Base-by-base conservation (phyloP, 768 basidiomycete species). In the Paxillus involutus region DNA sequence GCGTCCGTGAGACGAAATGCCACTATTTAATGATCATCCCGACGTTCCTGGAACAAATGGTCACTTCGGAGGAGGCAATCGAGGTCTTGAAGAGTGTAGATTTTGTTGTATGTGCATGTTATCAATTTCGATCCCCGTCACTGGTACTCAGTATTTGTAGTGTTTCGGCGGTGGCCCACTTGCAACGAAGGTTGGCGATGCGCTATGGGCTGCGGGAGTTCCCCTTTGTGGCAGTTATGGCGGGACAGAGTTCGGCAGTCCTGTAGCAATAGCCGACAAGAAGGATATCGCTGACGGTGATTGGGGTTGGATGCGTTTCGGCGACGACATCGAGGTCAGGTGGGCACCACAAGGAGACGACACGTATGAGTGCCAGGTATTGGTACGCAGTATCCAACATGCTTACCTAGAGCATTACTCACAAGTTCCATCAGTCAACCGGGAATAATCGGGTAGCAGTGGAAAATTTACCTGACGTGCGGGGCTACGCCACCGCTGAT, bases 401-500 rank as follows among this genome's bases (percentile, higher is more conserved):
- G 12, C 26, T 43, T 7, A 45, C 5, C 43, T 11, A 13, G n/a
- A 16, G 43, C 60, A 8, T 51, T 69, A 9, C 32, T 32, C 5
- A 32, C 8, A 32, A 32, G 32, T 10, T 32, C 32, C 32, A 32
- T 32, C 32, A 65, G 64, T 30, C 54, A 0, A 43, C 39, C 10
- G 52, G 49, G 6, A 43, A 36, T 0, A 26, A 43, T 9, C 39
- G 32, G n/a, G 1, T 60, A 14, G 61, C 55, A 1, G 41, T 66
- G 9, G 49, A 67, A 32, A 74, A 74, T 49, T 21, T 73, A 8
- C 48, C 54, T 2, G 71, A 77, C 44, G 64, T 62, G 0, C 58
- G 73, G 14, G 59, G 59, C 1, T 55, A 77, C 47, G 75, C 73
- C 0, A 78, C 75, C 0, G 69, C 72, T 1, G 80, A 80, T 61